Base-by-base conservation (phyloP, 2,329 filamentous ascomycete genomes). In the Escovopsis sp. region DNA sequence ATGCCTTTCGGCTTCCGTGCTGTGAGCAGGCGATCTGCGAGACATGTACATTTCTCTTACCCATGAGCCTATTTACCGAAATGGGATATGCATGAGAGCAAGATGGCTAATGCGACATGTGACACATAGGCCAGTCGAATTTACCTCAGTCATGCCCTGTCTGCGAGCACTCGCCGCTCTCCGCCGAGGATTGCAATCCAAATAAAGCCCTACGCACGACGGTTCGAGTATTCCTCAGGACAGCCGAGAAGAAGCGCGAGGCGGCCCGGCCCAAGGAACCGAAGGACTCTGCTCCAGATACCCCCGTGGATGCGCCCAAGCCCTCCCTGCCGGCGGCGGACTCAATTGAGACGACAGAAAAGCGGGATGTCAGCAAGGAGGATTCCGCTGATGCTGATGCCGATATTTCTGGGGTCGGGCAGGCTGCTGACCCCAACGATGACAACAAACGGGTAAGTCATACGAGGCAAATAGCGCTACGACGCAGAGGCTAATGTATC, bases 11-110 rank as follows among this genome's bases (percentile, higher is more conserved):
- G 49, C 70, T 95, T 26, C 85, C 88, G 2, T 98, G 91, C 64
- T 98, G 91, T 62, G 91, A 95, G 57, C 89, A 94, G 58, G 81
- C 84, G 35, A 94, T 96, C 45, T 96, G 91, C 69, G 83, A 89
- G 57, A 73, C 70, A 50, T 98, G 91, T 95, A 48, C 43, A 53
- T 23, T 6, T 23, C 23, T 6, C 4, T 6, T 6, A 4, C 23
- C 6, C 23, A 23, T 43, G n/a, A 3, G 8, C 8, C 26, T 26
- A 36, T 33, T 33, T 26, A 42, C 19, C 36, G 12, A 6, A 12
- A 12, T 50, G 23, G 32, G 30, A 41, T 45, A 43, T 23, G 28
- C 8, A 32, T 11, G 11, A 32, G 28, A 11, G 8, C 8, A 9
- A 32, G 7, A 32, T 6, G 28, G 11, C 28, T 32, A 3, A 32